phyloP scores from a whole-genome alignment of 2,329 filamentous ascomycete genomes.

The Amesomyces nigricolor region DNA sequence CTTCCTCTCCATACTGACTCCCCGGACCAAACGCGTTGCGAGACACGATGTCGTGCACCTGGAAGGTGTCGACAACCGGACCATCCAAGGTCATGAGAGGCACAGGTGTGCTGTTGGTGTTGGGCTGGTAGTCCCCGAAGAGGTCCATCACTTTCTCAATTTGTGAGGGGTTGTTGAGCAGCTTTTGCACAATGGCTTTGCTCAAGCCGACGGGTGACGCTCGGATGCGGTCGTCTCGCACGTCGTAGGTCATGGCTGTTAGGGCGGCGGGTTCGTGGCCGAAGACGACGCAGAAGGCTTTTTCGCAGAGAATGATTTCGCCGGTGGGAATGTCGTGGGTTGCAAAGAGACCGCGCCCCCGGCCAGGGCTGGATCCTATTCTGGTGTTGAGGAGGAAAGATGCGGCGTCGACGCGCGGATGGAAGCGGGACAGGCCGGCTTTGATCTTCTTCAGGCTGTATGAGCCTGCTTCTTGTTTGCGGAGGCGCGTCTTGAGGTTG shows the following conservation, averaged over 20 bases:
- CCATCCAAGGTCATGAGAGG: not conserved
- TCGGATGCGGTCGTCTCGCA: constrained; percentile 8
- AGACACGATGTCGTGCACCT: constrained; percentile 9
- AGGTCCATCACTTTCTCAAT: not conserved
- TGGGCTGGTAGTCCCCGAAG: constrained; percentile 1
- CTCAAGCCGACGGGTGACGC: constrained; percentile 4
- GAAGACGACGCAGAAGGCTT: constrained; percentile 2
- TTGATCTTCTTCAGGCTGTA: not conserved
- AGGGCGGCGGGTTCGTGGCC: not conserved
- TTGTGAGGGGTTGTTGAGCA: not conserved
- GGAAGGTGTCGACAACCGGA: constrained; percentile 4
- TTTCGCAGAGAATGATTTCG: constrained; percentile 3
- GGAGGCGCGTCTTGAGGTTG: not conserved
- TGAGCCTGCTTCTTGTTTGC: not conserved
- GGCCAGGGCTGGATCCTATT: not conserved
- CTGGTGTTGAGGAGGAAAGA: not conserved
- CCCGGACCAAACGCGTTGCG: constrained; percentile 4
- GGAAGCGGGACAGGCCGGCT: not conserved
- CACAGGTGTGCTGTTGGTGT: not conserved
- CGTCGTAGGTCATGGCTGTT: constrained; percentile 8
- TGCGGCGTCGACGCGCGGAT: not conserved
- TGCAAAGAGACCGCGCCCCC: not conserved
- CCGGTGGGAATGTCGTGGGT: not conserved
- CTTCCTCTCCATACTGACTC: not conserved
- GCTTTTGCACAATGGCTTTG: not conserved